phyloP scores from a whole-genome alignment of 1,284 basidiomycete species.

The Malassezia dermatis region DNA sequence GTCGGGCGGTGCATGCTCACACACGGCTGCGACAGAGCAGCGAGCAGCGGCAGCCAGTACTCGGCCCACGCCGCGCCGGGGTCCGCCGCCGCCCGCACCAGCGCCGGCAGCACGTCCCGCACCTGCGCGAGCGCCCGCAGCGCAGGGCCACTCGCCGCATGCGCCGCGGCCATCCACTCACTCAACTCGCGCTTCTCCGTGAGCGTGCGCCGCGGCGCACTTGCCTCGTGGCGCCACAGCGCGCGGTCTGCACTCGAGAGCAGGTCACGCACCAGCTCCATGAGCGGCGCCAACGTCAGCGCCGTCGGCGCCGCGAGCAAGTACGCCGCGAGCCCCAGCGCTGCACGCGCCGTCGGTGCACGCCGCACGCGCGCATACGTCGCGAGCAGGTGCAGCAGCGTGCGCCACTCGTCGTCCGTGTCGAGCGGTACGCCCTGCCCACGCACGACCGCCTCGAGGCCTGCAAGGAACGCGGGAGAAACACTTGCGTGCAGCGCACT shows the following conservation, averaged over 20 bases:
- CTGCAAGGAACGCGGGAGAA: slow-evolving; percentile 79
- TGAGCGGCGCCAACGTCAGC: slow-evolving; percentile 72
- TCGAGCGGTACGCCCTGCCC: slow-evolving; percentile 52
- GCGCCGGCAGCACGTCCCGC: slow-evolving; percentile 24
- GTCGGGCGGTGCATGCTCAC: slow-evolving; percentile 74
- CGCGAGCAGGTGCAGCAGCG: slow-evolving; percentile 79
- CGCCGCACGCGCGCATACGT: slow-evolving; percentile 63
- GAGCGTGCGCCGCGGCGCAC: slow-evolving; percentile 22
- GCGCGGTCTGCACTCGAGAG: slow-evolving; percentile 50
- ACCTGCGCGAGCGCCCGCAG: slow-evolving; percentile 60
- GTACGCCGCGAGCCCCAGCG: slow-evolving; percentile 58
- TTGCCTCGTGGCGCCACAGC: slow-evolving; percentile 24
- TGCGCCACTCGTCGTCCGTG: slow-evolving; percentile 89
- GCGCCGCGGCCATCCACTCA: slow-evolving; percentile 36
- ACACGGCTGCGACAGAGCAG: slow-evolving; percentile 70
- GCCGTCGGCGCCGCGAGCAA: slow-evolving; percentile 47
- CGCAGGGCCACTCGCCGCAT: slow-evolving; percentile 66
- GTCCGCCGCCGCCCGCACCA: slow-evolving; percentile 22
- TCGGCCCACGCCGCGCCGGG: slow-evolving; percentile 62
- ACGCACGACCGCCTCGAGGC: slow-evolving; percentile 66
- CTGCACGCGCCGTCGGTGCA: slow-evolving; percentile 73
- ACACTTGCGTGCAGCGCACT: slow-evolving; percentile 66
- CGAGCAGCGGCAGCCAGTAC: slow-evolving; percentile 68
- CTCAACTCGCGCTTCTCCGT: slow-evolving; percentile 45
- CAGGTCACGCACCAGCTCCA: slow-evolving; percentile 77